These are phyloP conservation scores for Multifurca ochricompacta DNA, from an alignment of 768 basidiomycete genomes.

Conservation along the genomic window DNA sequence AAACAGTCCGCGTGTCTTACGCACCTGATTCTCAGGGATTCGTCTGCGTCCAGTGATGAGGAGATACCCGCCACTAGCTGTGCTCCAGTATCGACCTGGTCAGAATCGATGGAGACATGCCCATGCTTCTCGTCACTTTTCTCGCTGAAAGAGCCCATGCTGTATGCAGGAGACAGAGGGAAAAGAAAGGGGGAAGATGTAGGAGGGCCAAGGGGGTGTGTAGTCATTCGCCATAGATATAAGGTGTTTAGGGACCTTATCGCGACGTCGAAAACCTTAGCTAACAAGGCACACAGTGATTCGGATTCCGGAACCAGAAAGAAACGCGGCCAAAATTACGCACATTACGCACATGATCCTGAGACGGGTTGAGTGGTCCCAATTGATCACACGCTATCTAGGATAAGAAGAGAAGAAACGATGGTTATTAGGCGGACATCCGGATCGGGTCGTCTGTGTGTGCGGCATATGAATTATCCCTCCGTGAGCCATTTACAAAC, in stretches of 20 bases:
- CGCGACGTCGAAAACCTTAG: neutral
- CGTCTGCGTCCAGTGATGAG: slow-evolving; percentile 41
- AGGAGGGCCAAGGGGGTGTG: neutral
- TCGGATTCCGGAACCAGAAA: neutral
- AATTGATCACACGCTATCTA: neutral
- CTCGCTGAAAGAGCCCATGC: slow-evolving; percentile 16
- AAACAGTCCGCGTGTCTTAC: neutral
- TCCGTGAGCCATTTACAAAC: neutral
- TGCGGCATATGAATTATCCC: neutral
- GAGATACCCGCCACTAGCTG: slow-evolving; percentile 42
- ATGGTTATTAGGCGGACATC: neutral
- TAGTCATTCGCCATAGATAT: neutral
- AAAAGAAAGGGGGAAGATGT: neutral
- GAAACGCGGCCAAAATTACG: too few species aligned
- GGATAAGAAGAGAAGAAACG: neutral
- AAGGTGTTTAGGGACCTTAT: neutral
- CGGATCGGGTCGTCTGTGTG: neutral
- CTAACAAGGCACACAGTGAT: neutral
- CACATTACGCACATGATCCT: neutral
- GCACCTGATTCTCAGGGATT: slow-evolving; percentile 43
- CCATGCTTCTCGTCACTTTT: slow-evolving; percentile 8
- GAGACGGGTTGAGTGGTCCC: neutral
- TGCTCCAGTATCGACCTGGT: slow-evolving; percentile 56
- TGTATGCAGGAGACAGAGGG: neutral
- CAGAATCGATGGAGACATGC: slow-evolving; percentile 34